phyloP scores from a whole-genome alignment of 202 grass and related monocot species.

The Digitaria exilis region DNA sequence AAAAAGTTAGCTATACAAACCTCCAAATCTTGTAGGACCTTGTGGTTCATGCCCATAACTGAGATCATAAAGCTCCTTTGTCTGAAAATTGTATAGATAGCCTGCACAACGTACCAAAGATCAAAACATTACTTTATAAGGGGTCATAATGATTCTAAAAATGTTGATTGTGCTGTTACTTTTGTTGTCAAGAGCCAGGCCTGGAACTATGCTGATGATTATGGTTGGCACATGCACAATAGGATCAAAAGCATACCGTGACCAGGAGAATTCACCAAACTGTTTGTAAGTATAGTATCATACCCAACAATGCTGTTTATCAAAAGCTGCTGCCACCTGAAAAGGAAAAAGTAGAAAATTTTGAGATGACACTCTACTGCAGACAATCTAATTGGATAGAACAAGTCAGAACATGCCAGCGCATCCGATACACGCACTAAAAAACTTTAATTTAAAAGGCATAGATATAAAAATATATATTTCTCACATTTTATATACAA shows the following conservation, averaged over 20 bases:
- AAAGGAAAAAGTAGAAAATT: conserved; percentile 14
- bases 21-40: conserved; percentile 94
- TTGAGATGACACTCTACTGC: not conserved
- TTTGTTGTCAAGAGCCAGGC: too few relatives aligned
- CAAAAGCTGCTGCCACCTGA: conserved; percentile 98
- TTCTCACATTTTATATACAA: not conserved
- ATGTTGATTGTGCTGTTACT: not conserved
- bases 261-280: conserved; percentile 89
- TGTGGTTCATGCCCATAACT: conserved; percentile 95
- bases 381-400: conserved; percentile 8
- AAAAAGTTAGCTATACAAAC: conserved; percentile 50
- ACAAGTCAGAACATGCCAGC: not conserved
- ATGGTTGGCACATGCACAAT: conserved; percentile 16
- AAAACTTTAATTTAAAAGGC: not conserved
- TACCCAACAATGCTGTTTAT: conserved; percentile 97
- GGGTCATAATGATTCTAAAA: conserved; percentile 8
- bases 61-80: conserved; percentile 98
- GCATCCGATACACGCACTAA: not conserved
- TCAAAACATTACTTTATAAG: conserved; percentile 3
- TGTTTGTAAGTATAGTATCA: conserved; percentile 99
- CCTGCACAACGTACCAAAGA: conserved; percentile 61
- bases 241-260: conserved; percentile 58
- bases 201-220: not conserved
- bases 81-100: conserved; percentile 99
- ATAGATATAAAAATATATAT: not conserved